phyloP scores from a whole-genome alignment of 371 early-diverging fungal genomes.

The Fennellomyces sp. region DNA sequence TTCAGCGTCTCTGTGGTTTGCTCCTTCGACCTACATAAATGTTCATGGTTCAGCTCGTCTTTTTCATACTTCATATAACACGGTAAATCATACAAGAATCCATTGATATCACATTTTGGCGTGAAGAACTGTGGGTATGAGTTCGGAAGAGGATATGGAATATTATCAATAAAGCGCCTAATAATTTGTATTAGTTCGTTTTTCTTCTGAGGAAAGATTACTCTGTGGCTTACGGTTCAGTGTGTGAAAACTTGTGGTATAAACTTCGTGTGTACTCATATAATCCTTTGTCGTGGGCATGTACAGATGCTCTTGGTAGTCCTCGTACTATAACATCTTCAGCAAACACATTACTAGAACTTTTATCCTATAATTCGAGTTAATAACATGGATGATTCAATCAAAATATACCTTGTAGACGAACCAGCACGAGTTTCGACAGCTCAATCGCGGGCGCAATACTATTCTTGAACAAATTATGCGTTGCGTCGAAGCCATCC shows the following conservation, averaged over 20 bases:
- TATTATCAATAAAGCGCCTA: slow-evolving; percentile 14
- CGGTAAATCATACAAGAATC: slow-evolving; percentile 19
- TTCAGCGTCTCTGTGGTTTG: not conserved
- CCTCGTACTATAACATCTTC: slow-evolving; percentile 41
- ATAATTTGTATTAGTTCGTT: not conserved
- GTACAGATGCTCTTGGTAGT: slow-evolving; percentile 14
- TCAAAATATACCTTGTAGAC: no score
- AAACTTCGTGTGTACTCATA: slow-evolving; percentile 15
- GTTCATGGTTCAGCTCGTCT: no score
- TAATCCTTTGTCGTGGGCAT: slow-evolving; percentile 1
- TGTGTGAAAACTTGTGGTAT: slow-evolving; percentile 26
- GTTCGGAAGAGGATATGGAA: slow-evolving; percentile 37
- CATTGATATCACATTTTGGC: slow-evolving; percentile 9
- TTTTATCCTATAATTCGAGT: no score
- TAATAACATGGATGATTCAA: no score
- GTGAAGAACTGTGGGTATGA: slow-evolving; percentile 43
- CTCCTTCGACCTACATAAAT: not conserved
- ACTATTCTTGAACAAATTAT: slow-evolving; percentile 22
- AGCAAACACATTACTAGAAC: slow-evolving; percentile 22
- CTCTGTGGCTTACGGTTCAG: slow-evolving; percentile 16
- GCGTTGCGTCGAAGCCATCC: slow-evolving; percentile 16
- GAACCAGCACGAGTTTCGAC: not conserved
- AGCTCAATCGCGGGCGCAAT: not conserved
- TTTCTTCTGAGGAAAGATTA: not conserved
- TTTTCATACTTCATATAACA: no score